phyloP scores from a whole-genome alignment of 805 yeast genomes.

The Zygoascus bituminiphila region DNA sequence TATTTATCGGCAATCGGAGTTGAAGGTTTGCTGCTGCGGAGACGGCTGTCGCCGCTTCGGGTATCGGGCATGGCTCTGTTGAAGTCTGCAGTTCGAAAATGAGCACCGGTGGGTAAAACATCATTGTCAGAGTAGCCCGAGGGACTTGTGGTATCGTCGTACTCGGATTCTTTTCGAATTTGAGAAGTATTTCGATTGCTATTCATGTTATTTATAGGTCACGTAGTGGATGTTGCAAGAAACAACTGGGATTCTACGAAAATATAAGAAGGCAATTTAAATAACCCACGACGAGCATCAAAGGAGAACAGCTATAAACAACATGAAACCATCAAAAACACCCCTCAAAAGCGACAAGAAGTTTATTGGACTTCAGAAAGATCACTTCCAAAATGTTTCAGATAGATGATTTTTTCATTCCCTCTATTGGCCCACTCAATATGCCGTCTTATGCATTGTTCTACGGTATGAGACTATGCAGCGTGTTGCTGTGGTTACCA shows the following conservation, averaged over 20 bases:
- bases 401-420: too few relatives aligned
- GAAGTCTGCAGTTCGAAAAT: background rate
- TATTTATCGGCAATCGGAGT: slow-evolving; percentile 12
- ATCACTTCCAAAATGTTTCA: too few relatives aligned
- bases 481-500: background rate
- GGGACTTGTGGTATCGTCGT: background rate
- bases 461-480: background rate
- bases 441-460: background rate
- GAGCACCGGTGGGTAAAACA: background rate
- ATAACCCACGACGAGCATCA: too few relatives aligned
- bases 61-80: background rate
- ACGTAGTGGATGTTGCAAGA: background rate
- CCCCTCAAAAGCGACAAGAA: too few relatives aligned
- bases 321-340: too few relatives aligned
- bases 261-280: too few relatives aligned
- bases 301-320: too few relatives aligned
- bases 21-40: background rate
- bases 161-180: background rate
- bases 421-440: background rate
- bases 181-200: background rate
- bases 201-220: background rate
- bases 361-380: too few relatives aligned
- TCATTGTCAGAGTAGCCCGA: background rate
- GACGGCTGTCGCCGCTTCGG: background rate
- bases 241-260: too few relatives aligned